These are phyloP conservation scores for Heritiera fomes DNA, from an alignment of 345 rosid genomes.

Conservation along the genomic window DNA sequence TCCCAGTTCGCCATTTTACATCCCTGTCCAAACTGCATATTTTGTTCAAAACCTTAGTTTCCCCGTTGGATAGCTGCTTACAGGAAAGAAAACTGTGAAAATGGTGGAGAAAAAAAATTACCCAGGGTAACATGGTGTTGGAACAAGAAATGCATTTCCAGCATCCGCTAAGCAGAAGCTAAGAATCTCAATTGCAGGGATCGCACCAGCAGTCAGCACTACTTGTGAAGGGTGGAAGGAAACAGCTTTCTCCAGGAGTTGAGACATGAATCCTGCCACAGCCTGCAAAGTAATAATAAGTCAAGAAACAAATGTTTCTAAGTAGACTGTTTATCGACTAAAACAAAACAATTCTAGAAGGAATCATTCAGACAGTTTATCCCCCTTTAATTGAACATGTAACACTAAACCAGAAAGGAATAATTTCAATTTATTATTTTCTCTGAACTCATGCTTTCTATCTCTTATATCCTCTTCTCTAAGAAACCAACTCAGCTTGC, in stretches of 20 bases:
- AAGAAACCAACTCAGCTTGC: background rate
- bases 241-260: constrained; percentile 46
- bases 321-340: background rate
- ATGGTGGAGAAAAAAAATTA: constrained; percentile 25
- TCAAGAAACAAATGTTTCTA: constrained; percentile 16
- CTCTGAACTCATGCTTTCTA: background rate
- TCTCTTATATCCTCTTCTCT: background rate
- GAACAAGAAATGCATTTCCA: constrained; percentile 93
- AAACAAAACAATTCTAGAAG: background rate
- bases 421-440: background rate
- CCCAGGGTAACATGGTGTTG: constrained; percentile 80
- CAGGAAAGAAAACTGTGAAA: background rate
- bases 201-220: constrained; percentile 66
- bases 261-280: constrained; percentile 73
- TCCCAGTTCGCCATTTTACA: constrained; percentile 88
- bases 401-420: background rate
- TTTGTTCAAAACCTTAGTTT: constrained; percentile 28
- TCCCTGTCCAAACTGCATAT: constrained; percentile 73
- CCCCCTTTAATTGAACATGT: background rate
- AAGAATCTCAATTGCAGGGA: constrained; percentile 73
- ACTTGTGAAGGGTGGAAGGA: constrained; percentile 66
- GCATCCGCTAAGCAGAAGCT: constrained; percentile 16
- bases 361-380: background rate
- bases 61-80: background rate
- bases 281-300: constrained; percentile 44